Evolutionary conservation across 805 yeast species (phyloP), one percentile per base, ranked within the genome.

Genomic region (Wickerhamomyces chaumierensis): DNA sequence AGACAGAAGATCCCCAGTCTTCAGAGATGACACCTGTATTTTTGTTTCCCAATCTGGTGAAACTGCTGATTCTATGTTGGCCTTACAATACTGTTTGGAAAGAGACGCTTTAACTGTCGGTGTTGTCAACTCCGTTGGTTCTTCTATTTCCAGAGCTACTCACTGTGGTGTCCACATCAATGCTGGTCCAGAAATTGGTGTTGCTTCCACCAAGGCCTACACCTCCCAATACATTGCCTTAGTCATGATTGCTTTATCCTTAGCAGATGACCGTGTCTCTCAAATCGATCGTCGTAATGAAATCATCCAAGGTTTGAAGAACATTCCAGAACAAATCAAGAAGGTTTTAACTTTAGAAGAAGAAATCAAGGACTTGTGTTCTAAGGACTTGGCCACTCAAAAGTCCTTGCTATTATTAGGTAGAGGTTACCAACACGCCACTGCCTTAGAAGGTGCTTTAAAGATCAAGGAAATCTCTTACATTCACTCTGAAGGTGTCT

Each of bases 151-250:
- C 6, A 80, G 99, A 66, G 87, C 78, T 56, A 92, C 99, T 18
- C 95, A 88, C 63, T 92, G 98, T 70, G 99, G 99, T 75, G 96
- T 92, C 41, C 99, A 92, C 62, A 88, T 92, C 60, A 92, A 92
- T 58, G 98, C 98, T 36, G 99, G 99, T 48, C 98, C 98, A 35
- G 99, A 92, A 66, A 92, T 92, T 47, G 97, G 98, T 62, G 99
- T 92, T 50, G 99, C 99, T 11, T 87, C 96, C 12, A 92, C 99
- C 36, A 92, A 92, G 66, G 98, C 98, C 21, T 92, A 92, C 68
- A 92, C 99, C 7, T 92, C 99, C 11, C 99, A 92, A 62, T 92
- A 78, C 62, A 88, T 94, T 61, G 97, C 98, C 0, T 69, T 92
- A 47, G 96, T 90, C 4, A 86, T 92, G 96, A 73, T 92, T 66